Conservation (phyloP, 495 filamentous ascomycete species). For the Cercophora samala region DNA sequence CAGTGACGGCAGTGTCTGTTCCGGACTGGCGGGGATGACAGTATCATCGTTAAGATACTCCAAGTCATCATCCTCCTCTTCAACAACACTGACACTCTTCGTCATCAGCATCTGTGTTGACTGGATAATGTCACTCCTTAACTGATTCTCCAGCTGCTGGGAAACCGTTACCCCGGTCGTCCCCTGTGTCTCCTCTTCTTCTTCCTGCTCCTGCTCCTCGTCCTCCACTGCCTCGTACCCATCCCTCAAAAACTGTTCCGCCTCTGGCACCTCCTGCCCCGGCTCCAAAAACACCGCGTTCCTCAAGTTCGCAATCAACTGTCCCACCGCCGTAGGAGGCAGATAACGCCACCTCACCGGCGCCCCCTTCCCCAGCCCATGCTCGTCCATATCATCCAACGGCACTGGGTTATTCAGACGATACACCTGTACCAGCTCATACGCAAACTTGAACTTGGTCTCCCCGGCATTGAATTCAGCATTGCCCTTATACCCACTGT, state of each 20-base stretch:
- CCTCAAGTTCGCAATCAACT: slow-evolving; percentile 45
- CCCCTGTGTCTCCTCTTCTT: slow-evolving; percentile 7
- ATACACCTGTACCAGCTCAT: slow-evolving; percentile 51
- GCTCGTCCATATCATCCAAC: slow-evolving; percentile 38
- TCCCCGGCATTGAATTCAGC: slow-evolving; percentile 47
- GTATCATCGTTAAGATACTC: slow-evolving; percentile 22
- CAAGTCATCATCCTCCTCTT: background rate
- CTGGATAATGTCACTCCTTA: slow-evolving; percentile 43
- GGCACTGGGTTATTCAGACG: slow-evolving; percentile 51
- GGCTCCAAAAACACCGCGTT: slow-evolving; percentile 39
- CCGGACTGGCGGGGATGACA: slow-evolving; percentile 37
- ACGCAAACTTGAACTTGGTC: slow-evolving; percentile 35
- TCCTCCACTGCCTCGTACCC: slow-evolving; percentile 22
- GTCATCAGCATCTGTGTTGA: slow-evolving; percentile 36
- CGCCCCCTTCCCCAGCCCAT: slow-evolving; percentile 39
- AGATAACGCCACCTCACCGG: slow-evolving; percentile 43
- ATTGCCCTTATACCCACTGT: slow-evolving; percentile 40
- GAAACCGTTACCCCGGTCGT: slow-evolving; percentile 33
- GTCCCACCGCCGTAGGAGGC: slow-evolving; percentile 45
- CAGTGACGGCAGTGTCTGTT: background rate
- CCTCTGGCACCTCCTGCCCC: background rate
- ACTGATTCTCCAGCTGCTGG: slow-evolving; percentile 47
- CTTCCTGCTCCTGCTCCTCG: background rate
- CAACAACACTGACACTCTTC: background rate
- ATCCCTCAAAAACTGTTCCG: slow-evolving; percentile 17